phyloP scores from a whole-genome alignment of 176 grass and related monocot species.

The Lolium multiflorum region DNA sequence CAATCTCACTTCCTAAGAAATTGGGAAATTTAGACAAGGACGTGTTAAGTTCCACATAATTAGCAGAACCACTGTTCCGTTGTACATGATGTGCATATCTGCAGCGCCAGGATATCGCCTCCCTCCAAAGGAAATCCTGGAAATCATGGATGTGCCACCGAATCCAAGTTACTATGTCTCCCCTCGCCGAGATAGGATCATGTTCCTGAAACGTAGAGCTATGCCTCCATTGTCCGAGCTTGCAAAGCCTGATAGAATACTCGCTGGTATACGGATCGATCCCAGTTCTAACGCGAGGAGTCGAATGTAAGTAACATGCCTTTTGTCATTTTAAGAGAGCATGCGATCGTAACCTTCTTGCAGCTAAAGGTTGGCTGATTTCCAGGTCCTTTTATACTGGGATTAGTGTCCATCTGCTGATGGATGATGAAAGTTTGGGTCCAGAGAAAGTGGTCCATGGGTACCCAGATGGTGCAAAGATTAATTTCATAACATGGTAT shows the following conservation, averaged over 20 bases:
- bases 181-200: conserved; percentile 71
- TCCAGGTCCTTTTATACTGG: conserved; percentile 81
- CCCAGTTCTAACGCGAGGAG: conserved; percentile 64
- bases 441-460: conserved; percentile 70
- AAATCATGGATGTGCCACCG: conserved; percentile 77
- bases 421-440: conserved; percentile 75
- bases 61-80: neutral
- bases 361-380: neutral
- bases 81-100: neutral
- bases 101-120: conserved; percentile 45
- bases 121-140: conserved; percentile 78
- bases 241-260: conserved; percentile 70
- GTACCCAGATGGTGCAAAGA: conserved; percentile 67
- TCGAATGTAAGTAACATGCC: conserved; percentile 64
- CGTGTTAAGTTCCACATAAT: neutral
- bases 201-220: conserved; percentile 73
- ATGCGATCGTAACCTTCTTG: neutral
- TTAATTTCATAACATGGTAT: conserved; percentile 95
- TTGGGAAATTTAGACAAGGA: neutral
- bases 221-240: conserved; percentile 75
- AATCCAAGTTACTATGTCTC: conserved; percentile 74
- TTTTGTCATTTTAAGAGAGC: neutral
- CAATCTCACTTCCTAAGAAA: neutral
- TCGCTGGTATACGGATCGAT: conserved; percentile 82
- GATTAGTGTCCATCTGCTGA: conserved; percentile 69